Conservation (phyloP, 495 filamentous ascomycete species). For the Ramalina intermedia region DNA sequence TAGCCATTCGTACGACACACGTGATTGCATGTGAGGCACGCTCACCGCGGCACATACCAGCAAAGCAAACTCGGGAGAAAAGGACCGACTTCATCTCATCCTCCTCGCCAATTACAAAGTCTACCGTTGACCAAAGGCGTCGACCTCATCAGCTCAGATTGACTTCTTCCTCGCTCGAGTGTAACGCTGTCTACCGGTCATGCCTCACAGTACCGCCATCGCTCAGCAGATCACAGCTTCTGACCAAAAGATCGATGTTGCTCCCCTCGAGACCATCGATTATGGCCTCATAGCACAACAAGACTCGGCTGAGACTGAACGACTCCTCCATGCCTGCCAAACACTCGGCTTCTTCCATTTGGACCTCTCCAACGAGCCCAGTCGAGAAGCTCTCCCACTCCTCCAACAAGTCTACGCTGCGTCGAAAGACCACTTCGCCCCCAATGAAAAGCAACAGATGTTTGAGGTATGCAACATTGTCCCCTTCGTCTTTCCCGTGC, state of each 20-base stretch:
- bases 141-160: too few relatives aligned
- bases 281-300: neutral
- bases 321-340: slow-evolving; percentile 33
- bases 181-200: neutral
- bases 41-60: too few relatives aligned
- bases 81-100: too few relatives aligned
- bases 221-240: neutral
- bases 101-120: too few relatives aligned
- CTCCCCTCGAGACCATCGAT: neutral
- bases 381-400: neutral
- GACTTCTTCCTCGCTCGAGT: neutral
- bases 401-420: neutral
- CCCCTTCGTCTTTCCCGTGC: neutral
- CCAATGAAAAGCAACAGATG: neutral
- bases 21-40: too few relatives aligned
- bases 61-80: too few relatives aligned
- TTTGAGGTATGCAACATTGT: neutral
- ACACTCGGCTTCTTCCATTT: slow-evolving; percentile 44
- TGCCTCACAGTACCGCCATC: neutral
- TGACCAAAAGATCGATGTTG: neutral
- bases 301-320: slow-evolving; percentile 25
- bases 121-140: too few relatives aligned
- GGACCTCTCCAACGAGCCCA: slow-evolving; percentile 23
- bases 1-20: too few relatives aligned
- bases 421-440: neutral